A percentile compares a stretch with the other conserved stretches of the same genome.
These are phyloP conservation scores for Yamadazyma scolyti DNA, from an alignment of 805 yeast genomes.

Conservation along the genomic window DNA sequence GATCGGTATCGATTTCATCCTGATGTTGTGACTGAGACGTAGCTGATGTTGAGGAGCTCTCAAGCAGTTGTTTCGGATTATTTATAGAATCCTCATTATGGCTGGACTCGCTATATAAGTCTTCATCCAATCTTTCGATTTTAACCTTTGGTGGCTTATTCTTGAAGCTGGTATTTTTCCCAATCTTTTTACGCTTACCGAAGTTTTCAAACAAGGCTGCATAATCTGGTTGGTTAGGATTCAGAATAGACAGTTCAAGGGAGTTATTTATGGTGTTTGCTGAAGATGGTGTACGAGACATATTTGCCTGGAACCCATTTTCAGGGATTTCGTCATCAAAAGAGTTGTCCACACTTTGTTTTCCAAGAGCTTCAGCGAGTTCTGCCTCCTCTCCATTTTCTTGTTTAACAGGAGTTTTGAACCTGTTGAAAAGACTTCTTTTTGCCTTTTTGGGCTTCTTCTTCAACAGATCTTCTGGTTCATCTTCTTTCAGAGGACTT, in stretches of 20 bases:
- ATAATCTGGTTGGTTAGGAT: conserved; percentile 33
- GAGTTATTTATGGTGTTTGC: conserved; percentile 16
- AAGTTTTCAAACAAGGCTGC: conserved; percentile 42
- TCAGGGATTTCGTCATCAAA: conserved; percentile 9
- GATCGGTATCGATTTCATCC: neutral
- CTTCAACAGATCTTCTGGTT: conserved; percentile 14
- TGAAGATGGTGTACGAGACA: conserved; percentile 21
- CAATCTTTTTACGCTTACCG: conserved; percentile 32
- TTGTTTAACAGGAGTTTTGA: conserved; percentile 23
- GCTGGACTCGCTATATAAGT: conserved; percentile 1
- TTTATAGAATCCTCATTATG: conserved; percentile 6
- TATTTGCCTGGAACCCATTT: conserved; percentile 7
- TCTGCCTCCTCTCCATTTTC: conserved; percentile 10
- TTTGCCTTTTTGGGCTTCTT: conserved; percentile 31
- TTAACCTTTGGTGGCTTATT: conserved; percentile 19
- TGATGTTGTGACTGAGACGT: conserved; percentile 6
- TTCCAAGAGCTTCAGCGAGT: conserved; percentile 3
- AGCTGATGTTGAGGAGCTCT: conserved; percentile 10
- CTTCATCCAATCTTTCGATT: conserved; percentile 16
- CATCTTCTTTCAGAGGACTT: conserved; percentile 20
- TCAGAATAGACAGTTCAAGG: conserved; percentile 2
- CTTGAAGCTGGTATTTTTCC: conserved; percentile 13
- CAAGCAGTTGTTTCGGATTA: conserved; percentile 15
- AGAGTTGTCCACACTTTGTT: conserved; percentile 10
- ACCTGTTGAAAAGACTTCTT: conserved; percentile 36